Evolutionary conservation across 2,329 filamentous ascomycete genomes (phyloP).

Genomic region (Teratosphaeria nubilosa): DNA sequence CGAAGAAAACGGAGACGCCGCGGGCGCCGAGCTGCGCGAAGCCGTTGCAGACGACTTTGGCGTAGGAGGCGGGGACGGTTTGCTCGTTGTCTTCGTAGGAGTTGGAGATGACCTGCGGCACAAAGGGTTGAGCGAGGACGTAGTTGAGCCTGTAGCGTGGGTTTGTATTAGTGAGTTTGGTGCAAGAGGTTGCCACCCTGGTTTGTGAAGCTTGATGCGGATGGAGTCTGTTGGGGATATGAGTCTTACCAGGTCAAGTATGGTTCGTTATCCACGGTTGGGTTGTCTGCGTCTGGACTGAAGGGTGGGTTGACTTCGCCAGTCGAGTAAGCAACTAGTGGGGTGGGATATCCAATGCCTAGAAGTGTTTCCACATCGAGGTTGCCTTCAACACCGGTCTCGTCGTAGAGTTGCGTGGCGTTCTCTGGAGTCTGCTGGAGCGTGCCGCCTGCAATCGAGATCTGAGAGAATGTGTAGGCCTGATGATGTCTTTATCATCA

Average conservation of each 20-base stretch:
- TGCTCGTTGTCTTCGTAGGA: slow-evolving; percentile 61
- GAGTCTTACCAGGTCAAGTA: slow-evolving; percentile 47
- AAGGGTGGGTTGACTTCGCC: slow-evolving; percentile 45
- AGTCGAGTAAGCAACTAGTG: slow-evolving; percentile 49
- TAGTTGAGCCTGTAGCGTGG: slow-evolving; percentile 34
- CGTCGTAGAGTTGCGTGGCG: slow-evolving; percentile 22
- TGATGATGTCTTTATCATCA: not conserved
- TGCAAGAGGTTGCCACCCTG: no score
- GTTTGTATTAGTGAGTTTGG: not conserved
- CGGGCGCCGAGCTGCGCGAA: slow-evolving; percentile 57
- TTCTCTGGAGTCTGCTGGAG: slow-evolving; percentile 32
- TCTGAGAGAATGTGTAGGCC: slow-evolving; percentile 42
- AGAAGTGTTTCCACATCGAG: slow-evolving; percentile 54
- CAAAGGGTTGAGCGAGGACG: slow-evolving; percentile 42
- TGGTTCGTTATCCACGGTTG: slow-evolving; percentile 54
- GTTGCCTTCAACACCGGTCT: slow-evolving; percentile 44
- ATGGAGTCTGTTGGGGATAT: no score
- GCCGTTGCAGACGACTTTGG: slow-evolving; percentile 50
- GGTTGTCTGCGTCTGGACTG: slow-evolving; percentile 36
- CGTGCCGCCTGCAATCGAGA: slow-evolving; percentile 46
- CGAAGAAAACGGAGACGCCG: slow-evolving; percentile 55
- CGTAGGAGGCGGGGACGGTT: slow-evolving; percentile 51
- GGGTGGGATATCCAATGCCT: slow-evolving; percentile 43
- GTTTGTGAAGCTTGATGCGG: no score
- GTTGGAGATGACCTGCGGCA: slow-evolving; percentile 54